Conservation (phyloP, 106 monocot species). For the Apostasia shenzhenica region DNA sequence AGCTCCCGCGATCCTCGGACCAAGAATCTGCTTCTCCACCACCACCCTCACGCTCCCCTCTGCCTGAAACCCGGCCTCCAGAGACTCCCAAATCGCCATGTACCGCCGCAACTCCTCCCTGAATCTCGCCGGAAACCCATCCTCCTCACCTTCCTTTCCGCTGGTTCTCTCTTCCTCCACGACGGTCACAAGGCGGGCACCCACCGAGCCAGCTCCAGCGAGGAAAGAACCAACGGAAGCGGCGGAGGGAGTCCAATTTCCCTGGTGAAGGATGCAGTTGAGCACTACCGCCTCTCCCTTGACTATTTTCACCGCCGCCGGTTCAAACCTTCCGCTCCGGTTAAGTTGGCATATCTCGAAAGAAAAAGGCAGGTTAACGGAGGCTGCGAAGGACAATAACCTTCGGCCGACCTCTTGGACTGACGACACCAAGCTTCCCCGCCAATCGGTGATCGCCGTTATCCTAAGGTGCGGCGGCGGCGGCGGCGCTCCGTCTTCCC, state of each 20-base stretch:
- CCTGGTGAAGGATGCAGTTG: slow-evolving; percentile 41
- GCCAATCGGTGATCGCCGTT: slow-evolving; percentile 23
- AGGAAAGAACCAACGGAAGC: slow-evolving; percentile 26
- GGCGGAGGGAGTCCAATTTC: neutral
- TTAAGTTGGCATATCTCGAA: slow-evolving; percentile 42
- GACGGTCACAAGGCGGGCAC: slow-evolving; percentile 9
- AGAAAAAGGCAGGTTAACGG: slow-evolving; percentile 37
- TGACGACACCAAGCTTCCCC: neutral
- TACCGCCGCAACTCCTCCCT: slow-evolving; percentile 22
- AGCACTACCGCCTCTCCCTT: slow-evolving; percentile 32
- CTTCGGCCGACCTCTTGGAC: slow-evolving; percentile 37
- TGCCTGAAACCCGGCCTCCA: slow-evolving; percentile 25
- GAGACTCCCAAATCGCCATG: slow-evolving; percentile 21
- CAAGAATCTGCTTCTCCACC: slow-evolving; percentile 34
- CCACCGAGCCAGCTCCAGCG: slow-evolving; percentile 1
- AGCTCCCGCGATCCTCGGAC: slow-evolving; percentile 19
- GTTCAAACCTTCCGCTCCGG: slow-evolving; percentile 24
- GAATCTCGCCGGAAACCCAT: slow-evolving; percentile 17
- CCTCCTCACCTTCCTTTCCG: neutral
- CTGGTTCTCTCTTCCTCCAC: slow-evolving; percentile 20
- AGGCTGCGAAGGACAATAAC: slow-evolving; percentile 39
- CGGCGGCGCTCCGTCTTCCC: slow-evolving; percentile 6
- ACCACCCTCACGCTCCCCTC: slow-evolving; percentile 20
- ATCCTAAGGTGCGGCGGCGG: slow-evolving; percentile 47
- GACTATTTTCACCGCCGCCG: slow-evolving; percentile 15